Percentiles rank a stretch among this genome's conserved stretches.
Conservation (phyloP, 2,329 filamentous ascomycete species). For the Hymenoscyphus fraxineus region DNA sequence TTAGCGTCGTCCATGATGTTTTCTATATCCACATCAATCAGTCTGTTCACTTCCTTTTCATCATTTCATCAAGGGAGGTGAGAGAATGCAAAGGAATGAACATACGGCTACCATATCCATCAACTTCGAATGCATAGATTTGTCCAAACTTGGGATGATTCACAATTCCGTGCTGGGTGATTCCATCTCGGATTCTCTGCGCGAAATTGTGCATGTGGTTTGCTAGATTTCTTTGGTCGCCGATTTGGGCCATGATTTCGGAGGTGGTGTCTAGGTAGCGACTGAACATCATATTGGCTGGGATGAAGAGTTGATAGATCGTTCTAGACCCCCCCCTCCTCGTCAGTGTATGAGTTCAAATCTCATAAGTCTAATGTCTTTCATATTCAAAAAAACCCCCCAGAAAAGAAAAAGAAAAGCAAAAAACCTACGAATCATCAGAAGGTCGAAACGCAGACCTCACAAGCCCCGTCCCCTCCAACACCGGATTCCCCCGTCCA, state of each 20-base stretch:
- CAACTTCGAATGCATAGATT: conserved; percentile 76
- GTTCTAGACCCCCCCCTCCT: conserved; percentile 34
- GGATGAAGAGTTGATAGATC: conserved; percentile 82
- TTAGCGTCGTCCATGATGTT: conserved; percentile 72
- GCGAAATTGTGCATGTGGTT: conserved; percentile 55
- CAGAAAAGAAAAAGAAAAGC: background rate
- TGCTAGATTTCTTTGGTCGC: conserved; percentile 49
- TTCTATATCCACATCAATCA: conserved; percentile 11
- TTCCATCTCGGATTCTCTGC: conserved; percentile 60
- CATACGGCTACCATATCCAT: conserved; percentile 59
- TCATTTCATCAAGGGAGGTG: background rate
- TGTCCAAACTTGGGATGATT: conserved; percentile 57
- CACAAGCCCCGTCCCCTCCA: conserved; percentile 70
- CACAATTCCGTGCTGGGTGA: conserved; percentile 69
- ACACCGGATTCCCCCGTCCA: conserved; percentile 77
- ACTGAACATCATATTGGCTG: conserved; percentile 82
- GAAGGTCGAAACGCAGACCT: conserved; percentile 86
- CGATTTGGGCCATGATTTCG: conserved; percentile 49
- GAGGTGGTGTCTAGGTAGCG: conserved; percentile 54
- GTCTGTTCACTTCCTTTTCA: conserved; percentile 25
- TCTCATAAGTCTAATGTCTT: background rate
- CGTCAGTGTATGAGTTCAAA: background rate
- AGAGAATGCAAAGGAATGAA: conserved; percentile 31
- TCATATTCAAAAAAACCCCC: background rate
- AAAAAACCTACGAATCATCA: conserved; percentile 65